phyloP scores from a whole-genome alignment of 2,329 filamentous ascomycete species.

The Cryphonectria nitschkei region DNA sequence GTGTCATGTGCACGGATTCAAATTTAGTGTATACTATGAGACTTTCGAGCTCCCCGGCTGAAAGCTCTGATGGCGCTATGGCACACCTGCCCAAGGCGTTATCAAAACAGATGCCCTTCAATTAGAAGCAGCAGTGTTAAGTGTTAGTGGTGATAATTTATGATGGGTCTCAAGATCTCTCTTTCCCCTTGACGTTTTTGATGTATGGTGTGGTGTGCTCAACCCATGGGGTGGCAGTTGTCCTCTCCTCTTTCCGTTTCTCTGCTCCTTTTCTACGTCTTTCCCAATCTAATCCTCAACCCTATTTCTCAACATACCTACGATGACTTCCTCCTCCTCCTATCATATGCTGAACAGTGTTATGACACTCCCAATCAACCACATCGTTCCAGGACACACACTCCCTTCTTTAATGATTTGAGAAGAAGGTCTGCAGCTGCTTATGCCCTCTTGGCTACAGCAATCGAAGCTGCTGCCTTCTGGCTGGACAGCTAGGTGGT shows the following conservation, averaged over 20 bases:
- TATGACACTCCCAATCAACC: conserved; percentile 18
- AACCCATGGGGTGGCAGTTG: conserved; percentile 2
- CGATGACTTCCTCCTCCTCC: conserved; percentile 21
- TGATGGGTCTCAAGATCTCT: neutral
- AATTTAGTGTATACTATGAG: too few species aligned
- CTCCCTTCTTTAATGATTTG: conserved; percentile 11
- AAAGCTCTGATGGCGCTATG: neutral
- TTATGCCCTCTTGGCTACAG: conserved; percentile 5
- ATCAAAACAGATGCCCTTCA: neutral
- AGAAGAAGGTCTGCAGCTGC: conserved; percentile 1
- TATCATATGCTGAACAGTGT: conserved; percentile 23
- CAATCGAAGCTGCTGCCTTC: neutral
- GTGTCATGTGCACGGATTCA: too few species aligned
- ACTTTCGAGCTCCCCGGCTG: too few species aligned
- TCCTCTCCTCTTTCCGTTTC: conserved; percentile 4
- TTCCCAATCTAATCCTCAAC: neutral
- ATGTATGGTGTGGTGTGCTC: neutral
- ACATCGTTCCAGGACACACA: conserved; percentile 8
- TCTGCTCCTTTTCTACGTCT: conserved; percentile 12
- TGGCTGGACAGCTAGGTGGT: conserved; percentile 11
- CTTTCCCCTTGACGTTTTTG: neutral
- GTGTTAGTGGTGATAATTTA: neutral
- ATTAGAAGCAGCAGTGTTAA: neutral
- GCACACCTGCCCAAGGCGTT: neutral
- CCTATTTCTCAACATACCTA: conserved; percentile 13